Conservation (phyloP, 805 yeast genomes). For the Candida gorgasii region DNA sequence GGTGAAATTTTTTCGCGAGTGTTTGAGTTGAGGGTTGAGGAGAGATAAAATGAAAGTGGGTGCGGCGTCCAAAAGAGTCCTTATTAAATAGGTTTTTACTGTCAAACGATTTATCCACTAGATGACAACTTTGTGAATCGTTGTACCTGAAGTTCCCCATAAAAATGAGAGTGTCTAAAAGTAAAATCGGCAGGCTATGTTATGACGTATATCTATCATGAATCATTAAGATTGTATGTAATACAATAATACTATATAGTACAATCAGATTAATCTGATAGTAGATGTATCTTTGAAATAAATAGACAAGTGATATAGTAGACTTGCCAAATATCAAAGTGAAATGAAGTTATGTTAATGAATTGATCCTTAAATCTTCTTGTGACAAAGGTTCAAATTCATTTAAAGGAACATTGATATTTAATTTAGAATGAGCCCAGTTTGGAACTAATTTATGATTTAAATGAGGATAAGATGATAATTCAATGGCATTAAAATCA, state of each 20-base stretch:
- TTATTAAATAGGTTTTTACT: too few relatives aligned
- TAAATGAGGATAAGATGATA: constrained; percentile 44
- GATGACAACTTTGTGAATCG: too few relatives aligned
- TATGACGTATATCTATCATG: constrained; percentile 7
- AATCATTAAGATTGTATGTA: constrained; percentile 3
- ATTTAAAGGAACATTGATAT: constrained; percentile 13
- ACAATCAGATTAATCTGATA: background rate
- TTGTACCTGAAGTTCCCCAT: too few relatives aligned
- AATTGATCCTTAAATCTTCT: constrained; percentile 15
- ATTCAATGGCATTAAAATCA: constrained; percentile 54
- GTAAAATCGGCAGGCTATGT: too few relatives aligned
- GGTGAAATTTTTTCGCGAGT: constrained; percentile 5
- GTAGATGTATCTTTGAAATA: too few relatives aligned
- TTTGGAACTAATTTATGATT: constrained; percentile 45
- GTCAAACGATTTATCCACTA: too few relatives aligned
- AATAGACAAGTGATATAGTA: too few relatives aligned
- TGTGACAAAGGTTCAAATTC: constrained; percentile 15
- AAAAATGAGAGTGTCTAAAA: too few relatives aligned
- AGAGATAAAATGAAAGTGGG: too few relatives aligned
- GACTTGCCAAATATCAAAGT: too few relatives aligned
- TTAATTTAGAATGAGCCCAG: constrained; percentile 22
- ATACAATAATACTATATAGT: background rate
- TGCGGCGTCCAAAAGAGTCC: too few relatives aligned
- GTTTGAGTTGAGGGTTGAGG: background rate
- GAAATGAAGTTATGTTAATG: constrained; percentile 1